These are phyloP conservation scores for Coriolopsis trogii DNA, from an alignment of 1,284 basidiomycete genomes.

Conservation along the genomic window DNA sequence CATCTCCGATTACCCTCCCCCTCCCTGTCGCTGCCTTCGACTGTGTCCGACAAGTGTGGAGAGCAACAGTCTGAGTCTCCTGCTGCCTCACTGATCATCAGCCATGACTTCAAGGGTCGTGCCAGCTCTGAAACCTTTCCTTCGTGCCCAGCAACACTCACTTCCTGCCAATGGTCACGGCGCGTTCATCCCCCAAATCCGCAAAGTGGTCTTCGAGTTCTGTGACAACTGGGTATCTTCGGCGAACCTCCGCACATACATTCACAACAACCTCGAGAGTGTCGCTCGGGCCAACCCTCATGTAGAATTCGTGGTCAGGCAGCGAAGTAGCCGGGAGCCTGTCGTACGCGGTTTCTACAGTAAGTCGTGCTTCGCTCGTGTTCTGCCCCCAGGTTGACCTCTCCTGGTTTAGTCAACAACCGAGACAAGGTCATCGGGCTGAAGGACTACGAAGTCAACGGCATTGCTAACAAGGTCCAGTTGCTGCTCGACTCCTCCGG, in stretches of 20 bases:
- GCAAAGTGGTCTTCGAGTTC: slow-evolving; percentile 84
- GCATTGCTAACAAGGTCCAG: slow-evolving; percentile 74
- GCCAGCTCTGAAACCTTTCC: slow-evolving; percentile 41
- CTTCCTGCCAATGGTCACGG: slow-evolving; percentile 70
- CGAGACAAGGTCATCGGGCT: slow-evolving; percentile 81
- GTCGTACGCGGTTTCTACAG: slow-evolving; percentile 80
- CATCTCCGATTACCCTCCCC: too few relatives aligned
- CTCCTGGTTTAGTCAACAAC: slow-evolving; percentile 73
- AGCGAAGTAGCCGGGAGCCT: slow-evolving; percentile 72
- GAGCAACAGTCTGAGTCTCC: too few relatives aligned
- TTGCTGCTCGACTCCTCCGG: slow-evolving; percentile 86
- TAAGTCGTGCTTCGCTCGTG: slow-evolving; percentile 35
- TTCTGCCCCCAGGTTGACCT: too few relatives aligned
- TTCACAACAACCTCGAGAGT: slow-evolving; percentile 61
- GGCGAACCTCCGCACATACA: slow-evolving; percentile 65
- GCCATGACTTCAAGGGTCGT: slow-evolving; percentile 43
- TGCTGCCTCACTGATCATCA: too few relatives aligned
- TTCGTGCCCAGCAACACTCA: slow-evolving; percentile 64
- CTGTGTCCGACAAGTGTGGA: too few relatives aligned
- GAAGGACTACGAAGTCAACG: slow-evolving; percentile 70
- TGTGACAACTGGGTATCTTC: slow-evolving; percentile 83
- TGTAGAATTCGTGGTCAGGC: slow-evolving; percentile 79
- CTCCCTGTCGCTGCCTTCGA: too few relatives aligned
- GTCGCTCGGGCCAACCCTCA: slow-evolving; percentile 75
- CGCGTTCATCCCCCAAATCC: slow-evolving; percentile 71